Evolutionary conservation across 768 basidiomycete genomes (phyloP).

Genomic region (Suillus placidus): DNA sequence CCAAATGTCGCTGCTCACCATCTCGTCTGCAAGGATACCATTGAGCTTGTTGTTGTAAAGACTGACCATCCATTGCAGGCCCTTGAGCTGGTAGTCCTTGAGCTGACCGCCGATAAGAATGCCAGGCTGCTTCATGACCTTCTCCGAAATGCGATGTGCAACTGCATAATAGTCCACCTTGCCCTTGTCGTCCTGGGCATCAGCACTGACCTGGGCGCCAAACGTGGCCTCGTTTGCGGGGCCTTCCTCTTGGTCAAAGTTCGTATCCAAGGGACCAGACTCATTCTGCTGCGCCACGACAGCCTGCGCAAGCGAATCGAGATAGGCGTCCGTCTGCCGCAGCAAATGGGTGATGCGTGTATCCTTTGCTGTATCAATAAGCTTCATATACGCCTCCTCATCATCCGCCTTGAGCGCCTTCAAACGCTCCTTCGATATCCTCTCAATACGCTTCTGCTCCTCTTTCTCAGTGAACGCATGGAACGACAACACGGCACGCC

Average conservation of each 20-base stretch:
- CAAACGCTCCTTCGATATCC: conserved; percentile 95
- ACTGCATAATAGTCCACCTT: conserved; percentile 97
- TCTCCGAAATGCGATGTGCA: conserved; percentile 91
- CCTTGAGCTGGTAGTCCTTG: conserved; percentile 95
- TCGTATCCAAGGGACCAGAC: conserved; percentile 43
- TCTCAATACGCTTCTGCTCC: conserved; percentile 95
- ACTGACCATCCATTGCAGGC: conserved; percentile 98
- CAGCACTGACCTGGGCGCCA: conserved; percentile 74
- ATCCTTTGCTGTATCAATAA: conserved; percentile 98
- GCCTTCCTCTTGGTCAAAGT: conserved; percentile 67
- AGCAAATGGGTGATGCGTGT: conserved; percentile 97
- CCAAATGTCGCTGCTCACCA: conserved; percentile 52
- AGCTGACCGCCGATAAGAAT: conserved; percentile 86
- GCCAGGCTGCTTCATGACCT: conserved; percentile 67
- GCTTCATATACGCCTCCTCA: conserved; percentile 99
- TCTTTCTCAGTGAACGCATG: conserved; percentile 94
- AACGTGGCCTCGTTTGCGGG: conserved; percentile 88
- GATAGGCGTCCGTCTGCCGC: conserved; percentile 90
- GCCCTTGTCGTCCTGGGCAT: conserved; percentile 59
- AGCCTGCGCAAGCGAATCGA: conserved; percentile 93
- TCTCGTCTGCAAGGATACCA: conserved; percentile 93
- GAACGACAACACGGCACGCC: conserved; percentile 79
- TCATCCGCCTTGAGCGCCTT: conserved; percentile 97
- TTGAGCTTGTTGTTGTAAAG: conserved; percentile 96
- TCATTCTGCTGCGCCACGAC: conserved; percentile 92